Evolutionary conservation across 805 yeast genomes (phyloP).

Genomic region (Candida pseudofarinosa): DNA sequence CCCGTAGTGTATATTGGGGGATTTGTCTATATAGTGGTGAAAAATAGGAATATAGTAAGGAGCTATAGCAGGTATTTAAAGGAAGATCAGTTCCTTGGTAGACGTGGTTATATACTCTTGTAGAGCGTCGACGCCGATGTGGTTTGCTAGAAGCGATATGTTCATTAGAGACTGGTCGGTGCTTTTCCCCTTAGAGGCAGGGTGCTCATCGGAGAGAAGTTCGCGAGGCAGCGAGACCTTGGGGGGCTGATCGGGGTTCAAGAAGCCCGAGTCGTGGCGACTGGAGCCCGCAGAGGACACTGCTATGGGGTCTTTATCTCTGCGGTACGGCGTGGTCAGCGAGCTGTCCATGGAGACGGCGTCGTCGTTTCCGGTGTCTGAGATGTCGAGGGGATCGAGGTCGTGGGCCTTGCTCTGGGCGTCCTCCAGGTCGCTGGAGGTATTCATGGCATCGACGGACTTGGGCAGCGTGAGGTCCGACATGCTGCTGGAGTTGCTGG

Average conservation of each 20-base stretch:
- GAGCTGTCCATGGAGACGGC: slow-evolving; percentile 20
- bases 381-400: slow-evolving; percentile 16
- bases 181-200: background rate
- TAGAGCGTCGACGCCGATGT: slow-evolving; percentile 16
- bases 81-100: slow-evolving; percentile 17
- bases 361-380: slow-evolving; percentile 15
- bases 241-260: background rate
- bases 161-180: slow-evolving; percentile 1
- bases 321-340: slow-evolving; percentile 1
- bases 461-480: background rate
- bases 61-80: no score
- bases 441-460: slow-evolving; percentile 12
- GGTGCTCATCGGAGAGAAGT: background rate
- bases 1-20: background rate
- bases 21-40: no score
- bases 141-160: slow-evolving; percentile 7
- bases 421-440: slow-evolving; percentile 23
- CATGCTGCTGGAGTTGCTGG: background rate
- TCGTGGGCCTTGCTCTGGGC: slow-evolving; percentile 11
- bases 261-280: slow-evolving; percentile 1
- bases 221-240: background rate
- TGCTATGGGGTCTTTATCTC: slow-evolving; percentile 4
- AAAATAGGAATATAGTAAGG: no score
- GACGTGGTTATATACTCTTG: slow-evolving; percentile 19
- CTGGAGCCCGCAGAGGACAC: background rate